These are phyloP conservation scores for Davidsoniella eucalypti DNA, from an alignment of 2,329 filamentous ascomycete genomes.

Conservation along the genomic window DNA sequence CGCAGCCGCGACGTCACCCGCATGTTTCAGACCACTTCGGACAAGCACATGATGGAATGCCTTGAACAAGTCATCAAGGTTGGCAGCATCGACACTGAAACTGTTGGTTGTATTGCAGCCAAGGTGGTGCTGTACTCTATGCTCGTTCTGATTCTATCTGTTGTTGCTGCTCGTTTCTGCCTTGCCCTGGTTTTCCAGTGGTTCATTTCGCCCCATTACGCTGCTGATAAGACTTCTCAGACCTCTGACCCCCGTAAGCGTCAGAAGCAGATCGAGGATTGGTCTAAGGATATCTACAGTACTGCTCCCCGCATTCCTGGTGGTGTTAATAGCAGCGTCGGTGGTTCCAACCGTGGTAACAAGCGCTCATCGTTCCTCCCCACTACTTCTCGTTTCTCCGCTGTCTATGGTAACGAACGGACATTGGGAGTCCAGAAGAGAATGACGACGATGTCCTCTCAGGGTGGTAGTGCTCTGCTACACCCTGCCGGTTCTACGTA, in stretches of 20 bases:
- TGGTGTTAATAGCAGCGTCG: conserved; percentile 50
- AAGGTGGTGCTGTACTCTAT: conserved; percentile 94
- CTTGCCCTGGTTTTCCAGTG: conserved; percentile 87
- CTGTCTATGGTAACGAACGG: conserved; percentile 65
- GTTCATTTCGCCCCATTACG: conserved; percentile 81
- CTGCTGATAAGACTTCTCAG: conserved; percentile 70
- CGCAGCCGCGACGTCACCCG: conserved; percentile 81
- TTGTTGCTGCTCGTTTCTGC: conserved; percentile 74
- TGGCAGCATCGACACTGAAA: conserved; percentile 87
- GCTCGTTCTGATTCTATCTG: conserved; percentile 75
- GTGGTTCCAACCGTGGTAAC: conserved; percentile 49
- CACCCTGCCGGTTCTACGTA: conserved; percentile 53
- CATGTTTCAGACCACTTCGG: conserved; percentile 58
- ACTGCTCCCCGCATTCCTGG: conserved; percentile 68
- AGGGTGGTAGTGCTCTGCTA: conserved; percentile 54
- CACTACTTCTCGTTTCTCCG: conserved; percentile 86
- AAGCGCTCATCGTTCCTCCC: conserved; percentile 84
- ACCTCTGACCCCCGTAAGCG: conserved; percentile 67
- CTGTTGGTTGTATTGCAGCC: conserved; percentile 91
- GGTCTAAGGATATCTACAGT: conserved; percentile 93
- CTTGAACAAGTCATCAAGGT: conserved; percentile 91
- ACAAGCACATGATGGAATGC: conserved; percentile 74
- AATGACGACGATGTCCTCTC: conserved; percentile 86
- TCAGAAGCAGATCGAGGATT: conserved; percentile 89
- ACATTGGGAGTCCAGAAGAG: conserved; percentile 26